These are phyloP conservation scores for Didymella lethalis DNA, from an alignment of 2,329 filamentous ascomycete species.

Conservation along the genomic window DNA sequence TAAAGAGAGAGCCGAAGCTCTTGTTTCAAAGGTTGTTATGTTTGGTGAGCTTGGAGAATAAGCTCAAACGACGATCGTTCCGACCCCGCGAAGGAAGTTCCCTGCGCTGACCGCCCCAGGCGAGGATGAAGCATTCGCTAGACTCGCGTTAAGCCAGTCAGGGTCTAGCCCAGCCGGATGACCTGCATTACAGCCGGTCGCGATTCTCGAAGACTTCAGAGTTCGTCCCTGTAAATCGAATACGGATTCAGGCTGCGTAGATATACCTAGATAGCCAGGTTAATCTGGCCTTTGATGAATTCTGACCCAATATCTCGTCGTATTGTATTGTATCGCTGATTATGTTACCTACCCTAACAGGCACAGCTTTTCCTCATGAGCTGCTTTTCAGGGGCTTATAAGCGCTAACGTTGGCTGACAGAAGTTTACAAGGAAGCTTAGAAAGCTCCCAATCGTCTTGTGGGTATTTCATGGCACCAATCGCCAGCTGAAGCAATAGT, in stretches of 20 bases:
- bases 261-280: background rate
- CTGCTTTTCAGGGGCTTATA: constrained; percentile 4
- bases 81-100: constrained; percentile 12
- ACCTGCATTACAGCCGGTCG: constrained; percentile 1
- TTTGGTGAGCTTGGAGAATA: constrained; percentile 20
- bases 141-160: background rate
- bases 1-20: constrained; percentile 32
- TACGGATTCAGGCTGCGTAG: background rate
- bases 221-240: background rate
- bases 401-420: constrained; percentile 3
- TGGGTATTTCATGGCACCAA: constrained; percentile 1
- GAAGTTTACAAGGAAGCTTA: constrained; percentile 7
- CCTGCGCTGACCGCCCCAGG: constrained; percentile 11
- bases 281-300: background rate
- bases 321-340: background rate
- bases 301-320: background rate
- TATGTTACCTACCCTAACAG: too few relatives aligned
- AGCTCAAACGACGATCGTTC: constrained; percentile 28
- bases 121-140: constrained; percentile 13
- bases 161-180: constrained; percentile 3
- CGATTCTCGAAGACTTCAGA: background rate
- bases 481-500: constrained; percentile 23
- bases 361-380: background rate
- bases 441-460: constrained; percentile 2
- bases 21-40: constrained; percentile 26